phyloP scores from a whole-genome alignment of 441 rosid species.

The Gossypium trilobum region DNA sequence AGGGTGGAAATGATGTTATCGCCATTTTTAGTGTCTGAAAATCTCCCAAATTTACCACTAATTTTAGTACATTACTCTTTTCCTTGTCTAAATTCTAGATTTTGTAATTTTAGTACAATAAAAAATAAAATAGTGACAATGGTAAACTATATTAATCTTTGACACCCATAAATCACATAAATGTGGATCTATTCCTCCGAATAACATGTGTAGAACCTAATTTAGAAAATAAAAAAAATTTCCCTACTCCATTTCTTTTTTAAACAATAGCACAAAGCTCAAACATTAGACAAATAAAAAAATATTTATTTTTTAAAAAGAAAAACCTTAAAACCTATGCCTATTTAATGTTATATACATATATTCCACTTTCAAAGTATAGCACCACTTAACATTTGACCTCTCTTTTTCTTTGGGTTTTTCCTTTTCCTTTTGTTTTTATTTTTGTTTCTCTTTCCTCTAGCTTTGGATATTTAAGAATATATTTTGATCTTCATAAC shows the following conservation, averaged over 20 bases:
- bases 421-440: background rate
- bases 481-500: background rate
- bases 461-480: background rate
- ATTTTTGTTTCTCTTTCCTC: background rate
- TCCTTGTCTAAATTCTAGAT: no score
- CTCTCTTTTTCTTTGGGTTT: background rate
- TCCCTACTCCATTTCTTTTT: no score
- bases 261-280: no score
- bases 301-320: background rate
- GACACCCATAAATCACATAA: no score
- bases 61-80: constrained; percentile 4
- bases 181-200: no score
- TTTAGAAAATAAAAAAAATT: no score
- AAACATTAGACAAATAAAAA: no score
- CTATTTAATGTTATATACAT: background rate
- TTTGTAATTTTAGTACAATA: background rate
- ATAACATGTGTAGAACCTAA: no score
- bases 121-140: no score
- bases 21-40: constrained; percentile 29
- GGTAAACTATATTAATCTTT: no score
- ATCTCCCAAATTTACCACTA: background rate
- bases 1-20: constrained; percentile 16
- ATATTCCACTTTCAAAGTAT: background rate
- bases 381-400: background rate
- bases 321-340: background rate